phyloP scores from a whole-genome alignment of 108 stramenopile species.

The Conticribra guillardii region DNA sequence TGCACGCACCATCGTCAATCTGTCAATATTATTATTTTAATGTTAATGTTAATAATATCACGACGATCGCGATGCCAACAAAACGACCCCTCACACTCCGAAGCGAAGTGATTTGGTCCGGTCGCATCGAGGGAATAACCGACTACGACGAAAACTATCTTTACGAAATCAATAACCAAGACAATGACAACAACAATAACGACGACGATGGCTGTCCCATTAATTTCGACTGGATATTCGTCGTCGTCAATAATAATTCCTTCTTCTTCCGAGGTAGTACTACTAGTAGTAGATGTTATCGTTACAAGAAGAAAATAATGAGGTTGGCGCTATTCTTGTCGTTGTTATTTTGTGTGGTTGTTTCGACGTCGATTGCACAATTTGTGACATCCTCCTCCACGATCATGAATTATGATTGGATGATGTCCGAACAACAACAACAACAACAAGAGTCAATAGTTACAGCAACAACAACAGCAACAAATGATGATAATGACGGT shows the following conservation, averaged over 20 bases:
- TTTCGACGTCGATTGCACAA: no score
- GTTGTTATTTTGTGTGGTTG: no score
- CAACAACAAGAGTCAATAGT: no score
- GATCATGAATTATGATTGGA: no score
- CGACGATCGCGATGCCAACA: not conserved
- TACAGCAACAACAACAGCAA: no score
- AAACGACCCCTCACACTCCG: not conserved
- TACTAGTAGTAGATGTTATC: not conserved
- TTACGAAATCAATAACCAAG: not conserved
- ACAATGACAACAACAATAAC: not conserved
- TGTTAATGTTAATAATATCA: not conserved
- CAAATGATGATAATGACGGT: no score
- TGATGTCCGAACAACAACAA: no score
- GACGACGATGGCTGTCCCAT: slow-evolving; percentile 8
- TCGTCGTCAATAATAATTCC: not conserved
- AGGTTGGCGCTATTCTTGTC: no score
- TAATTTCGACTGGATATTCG: not conserved
- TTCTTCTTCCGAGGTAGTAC: not conserved
- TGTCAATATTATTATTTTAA: not conserved
- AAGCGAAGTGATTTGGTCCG: not conserved
- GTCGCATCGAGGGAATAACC: not conserved
- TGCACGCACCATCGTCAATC: no score
- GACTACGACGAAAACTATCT: not conserved
- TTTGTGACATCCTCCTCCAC: no score
- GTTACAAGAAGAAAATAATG: not conserved